These are phyloP conservation scores for Trichoderma gamsii DNA, from an alignment of 495 filamentous ascomycete genomes.

Conservation along the genomic window DNA sequence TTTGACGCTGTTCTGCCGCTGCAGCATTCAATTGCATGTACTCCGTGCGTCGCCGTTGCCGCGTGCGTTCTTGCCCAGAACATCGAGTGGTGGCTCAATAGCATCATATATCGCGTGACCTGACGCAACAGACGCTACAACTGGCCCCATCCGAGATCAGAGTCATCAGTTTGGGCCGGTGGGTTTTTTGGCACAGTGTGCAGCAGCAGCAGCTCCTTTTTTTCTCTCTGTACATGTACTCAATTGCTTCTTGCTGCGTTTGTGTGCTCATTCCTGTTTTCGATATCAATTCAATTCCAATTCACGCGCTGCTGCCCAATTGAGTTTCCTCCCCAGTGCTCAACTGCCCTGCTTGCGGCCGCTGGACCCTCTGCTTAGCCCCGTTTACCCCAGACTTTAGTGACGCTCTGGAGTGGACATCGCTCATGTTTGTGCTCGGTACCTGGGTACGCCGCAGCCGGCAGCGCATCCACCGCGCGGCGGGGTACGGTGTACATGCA, in stretches of 20 bases:
- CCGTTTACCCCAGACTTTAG: slow-evolving; percentile 14
- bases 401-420: slow-evolving; percentile 5
- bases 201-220: neutral
- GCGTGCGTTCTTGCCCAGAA: slow-evolving; percentile 9
- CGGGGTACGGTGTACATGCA: slow-evolving; percentile 13
- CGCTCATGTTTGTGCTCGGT: neutral
- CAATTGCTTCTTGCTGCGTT: neutral
- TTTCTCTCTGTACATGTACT: neutral
- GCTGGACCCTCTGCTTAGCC: slow-evolving; percentile 2
- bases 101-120: slow-evolving; percentile 13
- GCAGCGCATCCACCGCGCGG: neutral
- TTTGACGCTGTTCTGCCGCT: too few relatives aligned
- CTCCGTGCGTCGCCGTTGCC: neutral
- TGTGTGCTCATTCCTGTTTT: neutral
- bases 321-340: neutral
- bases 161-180: too few relatives aligned
- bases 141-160: neutral
- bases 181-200: neutral
- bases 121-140: slow-evolving; percentile 7
- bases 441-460: slow-evolving; percentile 1
- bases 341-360: neutral
- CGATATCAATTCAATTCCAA: neutral
- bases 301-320: neutral
- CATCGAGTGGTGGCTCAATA: slow-evolving; percentile 3
- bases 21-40: neutral